Evolutionary conservation across 75 land plant species (phyloP), one percentile per base, ranked within the genome.

Genomic region (Selaginella moellendorffii): DNA sequence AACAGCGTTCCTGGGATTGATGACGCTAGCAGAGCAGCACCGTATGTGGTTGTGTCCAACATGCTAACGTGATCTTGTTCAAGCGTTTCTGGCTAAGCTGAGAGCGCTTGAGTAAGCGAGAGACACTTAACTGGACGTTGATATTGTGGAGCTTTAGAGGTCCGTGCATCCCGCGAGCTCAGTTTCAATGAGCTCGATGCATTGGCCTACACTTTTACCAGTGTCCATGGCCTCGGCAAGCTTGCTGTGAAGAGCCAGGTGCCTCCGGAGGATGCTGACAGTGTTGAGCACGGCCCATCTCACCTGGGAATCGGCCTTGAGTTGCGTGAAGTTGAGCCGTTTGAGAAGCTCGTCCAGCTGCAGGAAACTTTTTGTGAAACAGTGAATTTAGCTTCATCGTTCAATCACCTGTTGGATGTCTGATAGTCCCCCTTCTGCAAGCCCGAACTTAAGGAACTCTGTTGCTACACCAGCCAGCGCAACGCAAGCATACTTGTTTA

Each of bases 251-350:
- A 80, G 72, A 29, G n/a, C 64, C 63, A 71, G 68, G 65, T 87
- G 93, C 26, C 93, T 75, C 27, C 93, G 83, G 66, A 91, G 62
- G 8, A 87, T 71, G 2, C 77, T 28, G 28, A 85, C 60, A 0
- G 97, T 87, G 62, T 91, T 91, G n/a, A 91, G 71, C n/a, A 88
- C 84, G 2, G 97, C 82, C 93, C 93, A 91, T 20, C 97, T 76
- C 18, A 91, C 93, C 73, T 85, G 88, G 21, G 88, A 80, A 68
- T 91, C 93, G 0, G 84, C 86, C 65, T 91, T 87, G 82, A 77
- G 80, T 62, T 91, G 95, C 8, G 88, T 82, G 70, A 91, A 91
- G 2, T 78, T 77, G 67, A 87, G 75, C 31, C 88, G 65, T 59
- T 79, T 85, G 18, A 91, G 67, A 28, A 91, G 79, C 20, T 63